Base-by-base conservation (phyloP, 306 rosid genomes). In the Benincasa hispida region DNA sequence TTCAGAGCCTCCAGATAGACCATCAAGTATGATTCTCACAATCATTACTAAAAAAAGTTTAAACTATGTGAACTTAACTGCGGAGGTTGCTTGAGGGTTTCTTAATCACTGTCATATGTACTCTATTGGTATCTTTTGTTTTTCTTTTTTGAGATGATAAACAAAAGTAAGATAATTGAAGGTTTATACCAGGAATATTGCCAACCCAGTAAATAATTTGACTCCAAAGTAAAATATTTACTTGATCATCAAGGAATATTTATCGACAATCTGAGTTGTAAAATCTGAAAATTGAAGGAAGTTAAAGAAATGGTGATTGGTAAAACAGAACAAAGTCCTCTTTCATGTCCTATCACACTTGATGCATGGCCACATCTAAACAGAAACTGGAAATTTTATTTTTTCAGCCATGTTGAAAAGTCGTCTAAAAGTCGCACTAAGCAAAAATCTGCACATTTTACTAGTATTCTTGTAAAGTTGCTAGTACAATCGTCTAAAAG, bases 1-100 rank as follows among this genome's bases (percentile, higher is more conserved):
- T 62, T 39, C 91, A 79, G 96, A 92, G 83, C 96, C 98, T 82
- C 96, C 93, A 72, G 88, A 76, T 79, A 90, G 86, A 84, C 98
- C 98, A 60, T 87, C 89, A 4, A 92, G 98, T 92, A 92, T 78
- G 92, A 72, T 83, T 83, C 35, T 74, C 76, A 55, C 67, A 27
- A 27, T 61, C 45, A 12, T 77, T 77, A 14, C 54, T 35, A 3
- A 11, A 18, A 11, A 14, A 76, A n/a, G 10, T 8, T 75, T 21
- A 42, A 45, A 11, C 17, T 28, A 21, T n/a, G 14, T 61, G 34
- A 19, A 48, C 65, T 42, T 60, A 11, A n/a, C 34, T 24, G 11
- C 57, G 1, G 58, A 15, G 51, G 37, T 25, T 70, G 12, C 39
- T 72, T 17, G 59, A 27, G 27, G 59, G 25, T 48, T 50, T 47